Evolutionary conservation across 75 land plant species (phyloP), one percentile per base, ranked within the genome.

Genomic region (Chamaecyparis obtusa): DNA sequence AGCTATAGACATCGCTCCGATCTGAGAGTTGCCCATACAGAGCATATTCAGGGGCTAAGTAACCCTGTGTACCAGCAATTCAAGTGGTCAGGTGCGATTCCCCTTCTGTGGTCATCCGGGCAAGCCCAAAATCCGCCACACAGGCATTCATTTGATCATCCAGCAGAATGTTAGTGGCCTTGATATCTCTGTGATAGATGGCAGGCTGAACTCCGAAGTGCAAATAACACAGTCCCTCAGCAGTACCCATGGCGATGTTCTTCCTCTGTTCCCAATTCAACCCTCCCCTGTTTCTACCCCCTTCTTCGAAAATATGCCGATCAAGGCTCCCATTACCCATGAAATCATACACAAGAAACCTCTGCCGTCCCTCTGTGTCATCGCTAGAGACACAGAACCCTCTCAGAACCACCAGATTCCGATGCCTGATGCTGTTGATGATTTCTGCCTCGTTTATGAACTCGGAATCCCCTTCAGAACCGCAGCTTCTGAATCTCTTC

Each of bases 391-490:
- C 90, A 79, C 94, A 96, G 84, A 95, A 94, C 3, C 97, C 98
- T 71, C 91, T 88, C n/a, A 96, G 84, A 14, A 90, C 95, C 16
- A 95, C 95, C 33, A 96, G 92, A 81, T 96, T 95, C 75, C 94
- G 84, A 84, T 96, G 98, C 87, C 92, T 89, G 74, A 95, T 88
- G 78, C 89, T 93, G 89, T 95, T 94, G 43, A 96, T 96, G 85
- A 96, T 95, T 87, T 95, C 94, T 86, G 93, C 93, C 88, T 96
- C 97, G 83, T 96, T 95, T 16, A 90, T 86, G 83, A 95, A 96
- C 67, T 94, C 98, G 8, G 71, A 89, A 77, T 94, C 92, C 0
- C 94, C 94, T 77, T 95, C 89, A 69, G 91, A 85, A 80, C 93
- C 91, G 0, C 83, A 92, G 30, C 94, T 92, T 67, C 88, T 93